phyloP scores from a whole-genome alignment of 257 asterid species.

The Capsicum baccatum region DNA sequence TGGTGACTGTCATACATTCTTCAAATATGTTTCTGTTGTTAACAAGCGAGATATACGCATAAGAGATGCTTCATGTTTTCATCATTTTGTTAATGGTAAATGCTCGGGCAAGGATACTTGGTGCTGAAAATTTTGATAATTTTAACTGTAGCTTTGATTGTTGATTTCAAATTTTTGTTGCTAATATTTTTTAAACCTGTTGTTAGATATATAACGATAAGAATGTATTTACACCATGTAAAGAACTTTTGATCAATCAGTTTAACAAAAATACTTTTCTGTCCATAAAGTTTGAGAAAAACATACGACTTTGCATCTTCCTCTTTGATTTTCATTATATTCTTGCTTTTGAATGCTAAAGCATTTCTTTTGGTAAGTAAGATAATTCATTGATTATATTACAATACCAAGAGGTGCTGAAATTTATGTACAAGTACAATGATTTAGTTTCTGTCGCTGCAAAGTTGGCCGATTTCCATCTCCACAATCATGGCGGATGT shows the following conservation, averaged over 20 bases:
- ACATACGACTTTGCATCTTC: background rate
- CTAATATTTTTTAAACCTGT: too few relatives aligned
- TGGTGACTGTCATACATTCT: slow-evolving; percentile 91
- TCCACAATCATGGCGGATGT: too few relatives aligned
- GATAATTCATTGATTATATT: slow-evolving; percentile 17
- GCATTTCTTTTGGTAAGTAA: background rate
- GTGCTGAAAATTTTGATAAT: slow-evolving; percentile 37
- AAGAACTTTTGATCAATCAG: too few relatives aligned
- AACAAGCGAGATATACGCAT: slow-evolving; percentile 75
- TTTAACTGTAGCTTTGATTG: too few relatives aligned
- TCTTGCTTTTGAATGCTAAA: slow-evolving; percentile 7
- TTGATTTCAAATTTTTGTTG: too few relatives aligned
- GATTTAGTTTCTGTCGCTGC: background rate
- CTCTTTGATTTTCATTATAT: slow-evolving; percentile 1
- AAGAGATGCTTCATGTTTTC: slow-evolving; percentile 89
- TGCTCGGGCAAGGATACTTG: slow-evolving; percentile 73
- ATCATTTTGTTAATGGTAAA: slow-evolving; percentile 65
- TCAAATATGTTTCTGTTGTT: slow-evolving; percentile 66
- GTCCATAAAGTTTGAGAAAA: slow-evolving; percentile 13
- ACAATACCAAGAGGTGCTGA: background rate
- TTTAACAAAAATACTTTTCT: background rate
- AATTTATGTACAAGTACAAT: background rate
- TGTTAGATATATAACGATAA: too few relatives aligned
- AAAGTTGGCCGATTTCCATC: too few relatives aligned
- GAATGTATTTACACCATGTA: too few relatives aligned